These are phyloP conservation scores for Shiraia sp. DNA, from an alignment of 2,329 filamentous ascomycete genomes.

Conservation along the genomic window DNA sequence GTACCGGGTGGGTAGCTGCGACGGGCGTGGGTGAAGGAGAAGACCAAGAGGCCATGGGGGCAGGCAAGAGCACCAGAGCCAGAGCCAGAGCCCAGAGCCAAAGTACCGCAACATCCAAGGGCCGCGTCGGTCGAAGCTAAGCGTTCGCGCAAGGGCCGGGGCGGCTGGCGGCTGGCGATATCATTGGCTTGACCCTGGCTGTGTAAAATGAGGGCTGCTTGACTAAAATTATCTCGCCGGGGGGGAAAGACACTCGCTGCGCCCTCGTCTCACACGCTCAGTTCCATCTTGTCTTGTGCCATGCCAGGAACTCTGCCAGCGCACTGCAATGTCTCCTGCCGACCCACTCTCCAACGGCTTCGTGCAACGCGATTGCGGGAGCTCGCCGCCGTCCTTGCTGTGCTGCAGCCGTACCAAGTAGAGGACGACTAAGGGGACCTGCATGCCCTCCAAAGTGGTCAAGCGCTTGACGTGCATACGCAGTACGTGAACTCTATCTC, in stretches of 20 bases:
- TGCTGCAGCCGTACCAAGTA: conserved; percentile 8
- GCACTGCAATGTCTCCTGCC: background rate
- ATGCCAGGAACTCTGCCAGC: conserved; percentile 8
- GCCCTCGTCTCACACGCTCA: conserved; percentile 5
- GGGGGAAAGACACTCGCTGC: too few species aligned
- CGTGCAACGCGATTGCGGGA: conserved; percentile 9
- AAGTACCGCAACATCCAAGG: conserved; percentile 1
- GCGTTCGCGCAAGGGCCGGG: conserved; percentile 21
- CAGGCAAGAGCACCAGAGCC: conserved; percentile 10
- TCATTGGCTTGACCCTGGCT: conserved; percentile 30
- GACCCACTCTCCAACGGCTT: too few species aligned
- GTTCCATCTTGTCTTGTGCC: conserved; percentile 14
- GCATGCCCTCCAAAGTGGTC: conserved; percentile 8
- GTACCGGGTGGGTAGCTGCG: conserved; percentile 43
- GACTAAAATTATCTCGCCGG: conserved; percentile 34
- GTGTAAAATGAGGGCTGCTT: conserved; percentile 30
- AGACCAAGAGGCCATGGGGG: conserved; percentile 34
- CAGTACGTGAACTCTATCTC: too few species aligned
- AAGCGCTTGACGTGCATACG: conserved; percentile 15
- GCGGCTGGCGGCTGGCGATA: conserved; percentile 2
- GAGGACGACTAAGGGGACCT: too few species aligned
- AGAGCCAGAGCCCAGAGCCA: conserved; percentile 11
- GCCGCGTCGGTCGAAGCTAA: conserved; percentile 11
- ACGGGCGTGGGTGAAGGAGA: conserved; percentile 29
- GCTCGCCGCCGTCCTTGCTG: conserved; percentile 15